Evolutionary conservation across 176 grass and related monocot species (phyloP), one percentile per base, ranked within the genome.

Genomic region (Oryza australiensis): DNA sequence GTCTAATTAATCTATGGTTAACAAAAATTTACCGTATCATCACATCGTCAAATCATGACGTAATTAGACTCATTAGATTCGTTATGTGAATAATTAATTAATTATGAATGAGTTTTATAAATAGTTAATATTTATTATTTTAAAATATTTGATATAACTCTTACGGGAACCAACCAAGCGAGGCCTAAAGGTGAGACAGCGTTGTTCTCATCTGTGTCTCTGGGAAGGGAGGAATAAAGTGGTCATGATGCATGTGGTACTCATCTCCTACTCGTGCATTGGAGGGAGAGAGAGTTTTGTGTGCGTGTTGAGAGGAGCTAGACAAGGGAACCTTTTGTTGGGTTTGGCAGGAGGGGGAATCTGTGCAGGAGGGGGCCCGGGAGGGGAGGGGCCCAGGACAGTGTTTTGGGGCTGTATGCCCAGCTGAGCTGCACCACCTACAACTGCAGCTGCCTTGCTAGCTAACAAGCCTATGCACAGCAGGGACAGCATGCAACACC

Each of bases 291-390:
- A 46, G 80, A 14, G 18, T 4, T 7, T 0, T 7, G 34, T 35
- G 34, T 35, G 38, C 7, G 7, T 10, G 38, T 51, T 8, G 34
- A 34, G 29, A 55, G 80, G 30, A 57, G 81, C 13, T 40, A 73
- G 78, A 70, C 15, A 22, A 72, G 18, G 20, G 69, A 63, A 64
- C 32, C 48, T 77, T 60, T 70, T 75, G 66, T 32, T 70, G 45
- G 64, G 48, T 77, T 77, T 35, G 75, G 84, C 84, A 86, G 84
- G 55, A 79, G 57, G 66, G 66, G 76, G 84, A 80, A 86, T 86
- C 84, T 86, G 68, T 73, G 68, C 76, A 80, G 69, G 24, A 7
- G 10, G 40, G 24, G 35, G 45, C 11, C 5, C n/a, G n/a, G n/a
- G n/a, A n/a, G n/a, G n/a, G n/a, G n/a, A n/a, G n/a, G 16, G 49